Base-by-base conservation (phyloP, 2,329 filamentous ascomycete species). In the Colletotrichum eleusines region DNA sequence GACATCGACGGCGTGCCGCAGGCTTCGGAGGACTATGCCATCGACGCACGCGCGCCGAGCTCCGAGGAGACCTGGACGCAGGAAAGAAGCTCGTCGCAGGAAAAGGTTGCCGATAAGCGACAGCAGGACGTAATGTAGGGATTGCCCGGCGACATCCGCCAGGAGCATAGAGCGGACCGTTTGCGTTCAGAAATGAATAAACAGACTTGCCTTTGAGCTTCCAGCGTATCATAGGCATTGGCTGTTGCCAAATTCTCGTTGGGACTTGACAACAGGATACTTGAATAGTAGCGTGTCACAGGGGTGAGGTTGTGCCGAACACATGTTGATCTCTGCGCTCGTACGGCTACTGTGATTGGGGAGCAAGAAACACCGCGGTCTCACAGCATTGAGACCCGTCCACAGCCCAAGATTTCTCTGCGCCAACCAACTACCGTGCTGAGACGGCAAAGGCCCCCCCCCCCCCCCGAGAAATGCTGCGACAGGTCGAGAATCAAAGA, bases 1-100 rank as follows among this genome's bases (percentile, higher is more conserved):
- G 51, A 68, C 3, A 68, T 67, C 20, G 63, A 67, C 14, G 68
- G 68, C 3, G 57, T 67, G 23, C 33, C 55, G 5, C 67, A 54
- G 16, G 26, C 18, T 7, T 23, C 46, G 20, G 38, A 12, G 8
- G 55, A 23, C 2, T 33, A 11, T 26, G 44, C 26, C 0, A 28
- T 20, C 16, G 55, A 51, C 3, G 33, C 40, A 20, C 38, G 23
- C 3, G 35, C 18, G 11, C 5, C 40, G 3, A 9, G 26, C 31
- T 20, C 5, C 12, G 44, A 59, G 8, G 63, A 35, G 14, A 20
- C 33, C 26, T 55, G 40, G 58, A 23, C 50, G 1, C 64, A 31
- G 2, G 48, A 60, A 12, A 55, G 40, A 5, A 42, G 26, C 23
- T 40, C 26, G 8, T 31, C 61, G 3, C 18, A 58, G 44, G 58